Base-by-base conservation (phyloP, 2,329 filamentous ascomycete species). In the Verticillium albo-atrum region DNA sequence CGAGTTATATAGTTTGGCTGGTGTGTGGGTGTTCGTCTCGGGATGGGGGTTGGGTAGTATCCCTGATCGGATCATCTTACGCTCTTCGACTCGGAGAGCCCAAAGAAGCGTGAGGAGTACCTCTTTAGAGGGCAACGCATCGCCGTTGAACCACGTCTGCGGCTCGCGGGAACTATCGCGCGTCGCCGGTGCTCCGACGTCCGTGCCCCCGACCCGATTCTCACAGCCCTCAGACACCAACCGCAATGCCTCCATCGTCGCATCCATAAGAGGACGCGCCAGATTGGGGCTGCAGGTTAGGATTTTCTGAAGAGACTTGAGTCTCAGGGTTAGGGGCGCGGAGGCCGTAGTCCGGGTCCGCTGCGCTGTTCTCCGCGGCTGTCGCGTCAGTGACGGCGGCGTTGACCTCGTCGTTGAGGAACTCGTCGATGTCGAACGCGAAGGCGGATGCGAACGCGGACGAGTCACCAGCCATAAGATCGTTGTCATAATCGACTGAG, bases 161-260 rank as follows among this genome's bases (percentile, higher is more conserved):
- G 75, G 71, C 63, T 70, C 67, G 64, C 67, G 61, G 63, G 68
- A 67, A 63, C 70, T 68, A 54, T 68, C 77, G 73, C 74, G 73
- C 75, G 72, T 70, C 63, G 62, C 72, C 67, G 68, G 57, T 62
- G 68, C 64, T 68, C 69, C 73, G 68, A 64, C 62, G 66, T 61
- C 60, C 67, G 64, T 66, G 66, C 68, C 72, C 67, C 70, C 76
- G 74, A 77, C 77, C 74, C 71, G 76, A 68, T 77, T 73, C 66
- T 81, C 76, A 68, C 72, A 68, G 77, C 79, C 75, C 75, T 86
- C 77, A 86, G 83, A 85, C 74, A 82, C 83, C 81, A 84, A 88
- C 86, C 86, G 86, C 86, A 89, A 84, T 79, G 82, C 84, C 82
- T 74, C 83, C 84, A 87, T 82, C 84, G 86, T 89, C 86, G 86